Percentiles rank a stretch among this genome's conserved stretches.
Conservation (phyloP, 805 yeast species). For the Kuraishia cidri region DNA sequence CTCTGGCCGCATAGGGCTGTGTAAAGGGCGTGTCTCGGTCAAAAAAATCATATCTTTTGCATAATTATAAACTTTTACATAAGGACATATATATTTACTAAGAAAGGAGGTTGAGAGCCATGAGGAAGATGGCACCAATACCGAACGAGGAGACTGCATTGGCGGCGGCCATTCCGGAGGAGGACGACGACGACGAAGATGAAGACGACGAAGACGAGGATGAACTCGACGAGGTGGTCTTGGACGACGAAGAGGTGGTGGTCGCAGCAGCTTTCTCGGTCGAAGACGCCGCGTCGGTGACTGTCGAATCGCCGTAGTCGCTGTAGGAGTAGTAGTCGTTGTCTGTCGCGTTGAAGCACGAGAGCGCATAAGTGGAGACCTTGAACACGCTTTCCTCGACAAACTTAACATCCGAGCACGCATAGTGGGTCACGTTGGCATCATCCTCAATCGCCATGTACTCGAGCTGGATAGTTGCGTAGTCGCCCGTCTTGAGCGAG, state of each 20-base stretch:
- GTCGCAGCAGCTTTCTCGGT: slow-evolving; percentile 7
- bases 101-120: too few species aligned
- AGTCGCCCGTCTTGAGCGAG: slow-evolving; percentile 24
- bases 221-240: slow-evolving; percentile 9
- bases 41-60: too few species aligned
- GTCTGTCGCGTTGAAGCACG: slow-evolving; percentile 33
- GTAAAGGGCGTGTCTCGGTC: too few species aligned
- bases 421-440: slow-evolving; percentile 30
- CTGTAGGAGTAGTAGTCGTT: slow-evolving; percentile 23
- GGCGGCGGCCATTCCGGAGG: too few species aligned
- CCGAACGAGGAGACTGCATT: too few species aligned
- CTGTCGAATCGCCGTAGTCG: slow-evolving; percentile 15
- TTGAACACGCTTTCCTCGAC: slow-evolving; percentile 31
- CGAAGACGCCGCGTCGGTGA: slow-evolving; percentile 6
- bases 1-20: too few species aligned
- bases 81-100: too few species aligned
- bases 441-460: slow-evolving; percentile 33
- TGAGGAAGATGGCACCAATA: too few species aligned
- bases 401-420: slow-evolving; percentile 34
- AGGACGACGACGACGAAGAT: slow-evolving; percentile 8
- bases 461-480: slow-evolving; percentile 34
- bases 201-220: slow-evolving; percentile 6
- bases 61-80: too few species aligned
- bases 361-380: slow-evolving; percentile 19
- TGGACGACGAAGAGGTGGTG: slow-evolving; percentile 9